Percentiles rank a stretch among this genome's conserved stretches.
phyloP scores from a whole-genome alignment of 2,329 filamentous ascomycete genomes.

The Grosmannia penicillata region DNA sequence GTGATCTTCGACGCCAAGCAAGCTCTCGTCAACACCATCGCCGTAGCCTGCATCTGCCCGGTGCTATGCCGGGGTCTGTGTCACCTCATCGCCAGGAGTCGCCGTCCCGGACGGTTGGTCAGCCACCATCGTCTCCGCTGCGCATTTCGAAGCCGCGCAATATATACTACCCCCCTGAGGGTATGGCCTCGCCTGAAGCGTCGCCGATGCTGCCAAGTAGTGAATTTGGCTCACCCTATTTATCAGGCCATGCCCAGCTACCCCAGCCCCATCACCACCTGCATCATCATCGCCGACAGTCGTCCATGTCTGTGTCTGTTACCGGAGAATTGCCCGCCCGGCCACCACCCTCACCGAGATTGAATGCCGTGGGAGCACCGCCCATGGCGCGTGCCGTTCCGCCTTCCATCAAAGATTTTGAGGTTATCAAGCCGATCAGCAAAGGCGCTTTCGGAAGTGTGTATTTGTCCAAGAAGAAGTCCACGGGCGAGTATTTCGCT shows the following conservation, averaged over 20 bases:
- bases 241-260: constrained; percentile 34
- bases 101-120: constrained; percentile 50
- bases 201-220: constrained; percentile 76
- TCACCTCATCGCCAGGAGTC: constrained; percentile 81
- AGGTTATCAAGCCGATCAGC: constrained; percentile 98
- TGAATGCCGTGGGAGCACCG: constrained; percentile 60
- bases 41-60: constrained; percentile 69
- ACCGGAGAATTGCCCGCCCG: constrained; percentile 38
- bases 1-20: constrained; percentile 57
- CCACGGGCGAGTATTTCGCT: constrained; percentile 93
- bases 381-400: constrained; percentile 79
- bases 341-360: constrained; percentile 64
- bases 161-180: constrained; percentile 42
- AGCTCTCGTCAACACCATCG: constrained; percentile 75
- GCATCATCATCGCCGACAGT: constrained; percentile 72
- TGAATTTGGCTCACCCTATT: constrained; percentile 64
- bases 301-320: constrained; percentile 53
- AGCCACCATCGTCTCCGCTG: constrained; percentile 68
- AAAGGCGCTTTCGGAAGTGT: constrained; percentile 97
- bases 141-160: constrained; percentile 69
- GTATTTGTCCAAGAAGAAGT: constrained; percentile 96
- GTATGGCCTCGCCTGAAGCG: constrained; percentile 67
- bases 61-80: constrained; percentile 59
- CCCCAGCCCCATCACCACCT: constrained; percentile 40
- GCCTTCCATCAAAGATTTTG: constrained; percentile 96